Base-by-base conservation (phyloP, 345 rosid genomes). In the Schrenkiella parvula region DNA sequence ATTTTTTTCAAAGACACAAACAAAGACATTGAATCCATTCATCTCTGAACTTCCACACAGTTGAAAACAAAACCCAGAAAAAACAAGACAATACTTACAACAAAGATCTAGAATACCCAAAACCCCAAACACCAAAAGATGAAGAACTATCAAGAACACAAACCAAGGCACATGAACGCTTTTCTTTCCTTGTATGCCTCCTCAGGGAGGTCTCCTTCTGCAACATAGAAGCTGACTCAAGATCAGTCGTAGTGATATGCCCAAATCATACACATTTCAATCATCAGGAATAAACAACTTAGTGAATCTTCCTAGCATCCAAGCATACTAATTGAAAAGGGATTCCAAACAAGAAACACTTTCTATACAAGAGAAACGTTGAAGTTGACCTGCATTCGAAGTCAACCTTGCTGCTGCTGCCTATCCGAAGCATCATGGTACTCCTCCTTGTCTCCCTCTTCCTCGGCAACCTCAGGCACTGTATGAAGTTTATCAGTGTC, bases 361-460 rank as follows among this genome's bases (percentile, higher is more conserved):
- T n/a, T n/a, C n/a, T n/a, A n/a, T n/a, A n/a, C n/a, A n/a, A n/a
- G 50, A 44, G 9, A 44, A 44, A 18, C 21, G 10, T 9, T 1
- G 41, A 67, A 67, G 22, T 3, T 14, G 15, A 76, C 80, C 76
- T 76, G 75, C 15, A 65, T 15, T 18, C 19, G 11, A 72, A 63
- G 64, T 64, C 59, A 72, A 41, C 44, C 68, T 28, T 67, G 78
- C 11, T 83, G 79, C 66, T 82, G 70, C 64, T 64, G 72, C 68
- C 82, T 83, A 80, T 84, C 89, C 5, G 68, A 62, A 54, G 82
- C 83, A 78, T 78, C 87, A 37, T 81, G 87, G 67, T 51, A 61
- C 72, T 83, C 91, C 31, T 51, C 88, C 56, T 87, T 86, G 9
- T 82, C 92, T 64, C 80, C 88, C 22, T 75, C 86, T 55, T 52